These are phyloP conservation scores for Globisporangium iwayamae DNA, from an alignment of 352 stramenopile species.

Conservation along the genomic window DNA sequence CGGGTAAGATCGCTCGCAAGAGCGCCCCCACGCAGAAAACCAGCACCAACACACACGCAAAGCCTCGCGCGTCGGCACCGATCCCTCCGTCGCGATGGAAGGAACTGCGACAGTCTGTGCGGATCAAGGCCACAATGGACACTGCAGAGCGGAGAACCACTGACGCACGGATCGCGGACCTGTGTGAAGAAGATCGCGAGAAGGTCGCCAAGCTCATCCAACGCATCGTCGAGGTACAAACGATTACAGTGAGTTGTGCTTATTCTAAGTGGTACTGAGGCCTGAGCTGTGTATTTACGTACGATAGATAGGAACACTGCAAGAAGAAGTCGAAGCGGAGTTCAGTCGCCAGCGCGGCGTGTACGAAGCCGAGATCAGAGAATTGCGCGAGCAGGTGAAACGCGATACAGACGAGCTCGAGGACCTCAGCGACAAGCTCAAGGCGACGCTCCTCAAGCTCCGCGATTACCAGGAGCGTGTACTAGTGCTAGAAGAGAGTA, in stretches of 20 bases:
- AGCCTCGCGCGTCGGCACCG: slow-evolving; percentile 1
- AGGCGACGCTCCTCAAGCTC: slow-evolving; percentile 32
- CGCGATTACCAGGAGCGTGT: slow-evolving; percentile 57
- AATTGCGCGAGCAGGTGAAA: slow-evolving; percentile 43
- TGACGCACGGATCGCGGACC: slow-evolving; percentile 55
- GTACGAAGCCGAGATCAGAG: slow-evolving; percentile 46
- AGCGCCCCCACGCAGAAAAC: background rate
- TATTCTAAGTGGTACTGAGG: background rate
- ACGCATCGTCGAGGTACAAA: slow-evolving; percentile 61
- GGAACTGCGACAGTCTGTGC: slow-evolving; percentile 61
- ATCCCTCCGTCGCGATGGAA: slow-evolving; percentile 52
- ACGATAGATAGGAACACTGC: slow-evolving; percentile 35
- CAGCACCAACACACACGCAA: background rate
- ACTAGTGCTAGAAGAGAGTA: slow-evolving; percentile 54
- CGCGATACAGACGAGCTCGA: slow-evolving; percentile 45
- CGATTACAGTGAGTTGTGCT: background rate
- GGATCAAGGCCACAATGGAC: slow-evolving; percentile 49
- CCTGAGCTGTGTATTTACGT: background rate
- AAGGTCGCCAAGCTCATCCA: slow-evolving; percentile 80
- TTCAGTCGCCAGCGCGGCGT: slow-evolving; percentile 34
- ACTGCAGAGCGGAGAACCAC: slow-evolving; percentile 13
- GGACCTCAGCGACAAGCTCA: slow-evolving; percentile 48
- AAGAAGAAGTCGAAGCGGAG: slow-evolving; percentile 56
- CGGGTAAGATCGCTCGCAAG: slow-evolving; percentile 18
- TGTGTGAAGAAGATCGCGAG: slow-evolving; percentile 71